Conservation (phyloP, 2,329 filamentous ascomycete species). For the Cladosporium cucumerinum region DNA sequence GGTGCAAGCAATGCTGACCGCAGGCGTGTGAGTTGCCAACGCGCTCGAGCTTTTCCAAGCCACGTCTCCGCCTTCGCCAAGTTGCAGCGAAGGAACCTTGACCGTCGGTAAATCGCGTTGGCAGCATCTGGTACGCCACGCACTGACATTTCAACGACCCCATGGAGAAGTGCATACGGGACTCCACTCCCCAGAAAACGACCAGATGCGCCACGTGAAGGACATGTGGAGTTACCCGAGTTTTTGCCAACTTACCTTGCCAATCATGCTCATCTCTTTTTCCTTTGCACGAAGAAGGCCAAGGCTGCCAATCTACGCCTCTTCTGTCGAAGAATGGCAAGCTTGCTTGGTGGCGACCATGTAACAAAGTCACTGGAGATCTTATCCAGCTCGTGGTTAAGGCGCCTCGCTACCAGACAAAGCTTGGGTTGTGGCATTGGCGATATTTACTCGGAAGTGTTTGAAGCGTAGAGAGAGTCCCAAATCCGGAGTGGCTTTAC, state of each 20-base stretch:
- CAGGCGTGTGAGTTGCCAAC: constrained; percentile 10
- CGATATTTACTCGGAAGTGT: constrained; percentile 11
- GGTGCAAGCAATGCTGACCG: constrained; percentile 12
- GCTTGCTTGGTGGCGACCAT: constrained; percentile 10
- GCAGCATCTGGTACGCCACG: background rate
- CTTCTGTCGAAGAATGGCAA: constrained; percentile 13
- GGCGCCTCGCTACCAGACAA: background rate
- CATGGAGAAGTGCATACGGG: constrained; percentile 7
- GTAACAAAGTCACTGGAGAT: constrained; percentile 11
- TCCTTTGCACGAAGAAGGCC: background rate
- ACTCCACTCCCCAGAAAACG: constrained; percentile 7
- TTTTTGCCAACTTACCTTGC: background rate
- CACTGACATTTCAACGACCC: background rate
- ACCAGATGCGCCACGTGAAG: constrained; percentile 13
- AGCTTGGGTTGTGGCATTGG: constrained; percentile 8
- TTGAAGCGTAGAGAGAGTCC: background rate
- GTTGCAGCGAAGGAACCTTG: background rate
- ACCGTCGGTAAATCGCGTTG: background rate
- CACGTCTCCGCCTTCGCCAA: constrained; percentile 11
- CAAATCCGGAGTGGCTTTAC: background rate
- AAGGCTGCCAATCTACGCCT: constrained; percentile 14
- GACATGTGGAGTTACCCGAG: background rate
- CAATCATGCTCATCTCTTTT: constrained; percentile 6
- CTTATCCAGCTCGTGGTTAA: background rate
- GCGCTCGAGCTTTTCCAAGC: constrained; percentile 15